phyloP scores from a whole-genome alignment of 2,329 filamentous ascomycete species.

The Ramichloridium luteum region DNA sequence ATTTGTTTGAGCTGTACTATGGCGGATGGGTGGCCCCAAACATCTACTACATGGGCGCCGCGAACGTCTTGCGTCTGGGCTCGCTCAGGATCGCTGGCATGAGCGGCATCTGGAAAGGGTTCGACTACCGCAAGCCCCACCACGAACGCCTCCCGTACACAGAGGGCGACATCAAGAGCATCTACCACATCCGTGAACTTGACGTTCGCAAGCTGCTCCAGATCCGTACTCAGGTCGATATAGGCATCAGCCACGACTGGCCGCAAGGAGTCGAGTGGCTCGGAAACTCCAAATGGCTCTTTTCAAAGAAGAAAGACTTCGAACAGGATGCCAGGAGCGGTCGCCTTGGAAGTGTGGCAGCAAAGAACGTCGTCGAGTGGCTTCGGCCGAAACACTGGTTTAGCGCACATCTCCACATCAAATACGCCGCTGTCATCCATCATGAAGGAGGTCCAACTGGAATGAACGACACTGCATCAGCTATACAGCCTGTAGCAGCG shows the following conservation, averaged over 20 bases:
- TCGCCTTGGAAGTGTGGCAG: slow-evolving; percentile 66
- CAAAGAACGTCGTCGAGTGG: slow-evolving; percentile 66
- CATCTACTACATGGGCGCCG: slow-evolving; percentile 92
- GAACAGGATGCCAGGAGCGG: slow-evolving; percentile 62
- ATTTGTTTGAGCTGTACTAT: slow-evolving; percentile 87
- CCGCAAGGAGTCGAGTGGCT: slow-evolving; percentile 69
- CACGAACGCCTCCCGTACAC: slow-evolving; percentile 79
- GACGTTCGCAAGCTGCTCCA: slow-evolving; percentile 85
- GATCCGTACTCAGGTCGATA: slow-evolving; percentile 73
- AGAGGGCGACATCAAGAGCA: slow-evolving; percentile 59
- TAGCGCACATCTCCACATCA: slow-evolving; percentile 77
- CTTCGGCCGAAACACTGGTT: slow-evolving; percentile 84
- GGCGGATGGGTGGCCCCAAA: slow-evolving; percentile 95
- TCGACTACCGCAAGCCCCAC: slow-evolving; percentile 74
- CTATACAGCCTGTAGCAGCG: too few species aligned
- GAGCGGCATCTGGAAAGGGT: slow-evolving; percentile 90
- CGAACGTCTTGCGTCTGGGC: slow-evolving; percentile 75
- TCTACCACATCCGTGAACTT: slow-evolving; percentile 82
- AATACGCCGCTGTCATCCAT: slow-evolving; percentile 56
- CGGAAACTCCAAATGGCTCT: slow-evolving; percentile 58
- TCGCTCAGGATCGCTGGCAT: slow-evolving; percentile 78
- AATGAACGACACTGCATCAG: slow-evolving; percentile 5
- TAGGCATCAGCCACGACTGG: slow-evolving; percentile 95
- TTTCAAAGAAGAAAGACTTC: slow-evolving; percentile 62
- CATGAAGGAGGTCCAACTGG: slow-evolving; percentile 26